Percentiles rank a stretch among this genome's conserved stretches.
Evolutionary conservation across 2,329 filamentous ascomycete genomes (phyloP).

Genomic region (Acrocalymma vagum): DNA sequence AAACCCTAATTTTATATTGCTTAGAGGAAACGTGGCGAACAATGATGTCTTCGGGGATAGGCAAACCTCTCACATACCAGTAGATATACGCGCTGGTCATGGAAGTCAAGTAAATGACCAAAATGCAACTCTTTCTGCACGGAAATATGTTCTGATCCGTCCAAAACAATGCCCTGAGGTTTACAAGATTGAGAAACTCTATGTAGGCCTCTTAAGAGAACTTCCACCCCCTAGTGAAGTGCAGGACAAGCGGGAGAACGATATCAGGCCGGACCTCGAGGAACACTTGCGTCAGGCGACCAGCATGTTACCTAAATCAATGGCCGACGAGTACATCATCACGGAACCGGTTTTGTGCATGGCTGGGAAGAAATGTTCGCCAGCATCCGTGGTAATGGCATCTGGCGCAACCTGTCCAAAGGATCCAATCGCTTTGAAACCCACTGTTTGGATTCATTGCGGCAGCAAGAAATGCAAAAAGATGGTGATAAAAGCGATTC

Average conservation of each 20-base stretch:
- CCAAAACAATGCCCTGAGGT: too few species aligned
- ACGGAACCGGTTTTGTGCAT: constrained; percentile 13
- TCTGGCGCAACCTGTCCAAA: constrained; percentile 1
- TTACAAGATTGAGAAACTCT: constrained; percentile 7
- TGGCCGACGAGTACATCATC: constrained; percentile 9
- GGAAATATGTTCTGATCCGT: too few species aligned
- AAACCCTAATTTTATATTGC: too few species aligned
- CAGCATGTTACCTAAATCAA: constrained; percentile 1
- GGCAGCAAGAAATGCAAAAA: constrained; percentile 12
- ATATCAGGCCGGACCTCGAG: constrained; percentile 7
- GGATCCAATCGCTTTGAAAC: constrained; percentile 9
- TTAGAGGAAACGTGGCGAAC: too few species aligned
- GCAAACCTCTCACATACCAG: too few species aligned
- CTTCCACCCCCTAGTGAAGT: constrained; percentile 9
- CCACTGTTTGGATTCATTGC: constrained; percentile 17
- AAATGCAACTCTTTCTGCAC: too few species aligned
- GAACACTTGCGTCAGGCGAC: constrained; percentile 7
- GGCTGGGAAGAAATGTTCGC: constrained; percentile 12
- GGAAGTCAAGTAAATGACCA: too few species aligned
- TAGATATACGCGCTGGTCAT: too few species aligned
- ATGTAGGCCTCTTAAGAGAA: constrained; percentile 10
- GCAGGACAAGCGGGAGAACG: constrained; percentile 6
- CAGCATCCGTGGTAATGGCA: background rate
- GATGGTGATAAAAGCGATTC: constrained; percentile 2
- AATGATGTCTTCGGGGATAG: too few species aligned